Conservation (phyloP, 1,284 basidiomycete genomes). For the Coriolopsis trogii region DNA sequence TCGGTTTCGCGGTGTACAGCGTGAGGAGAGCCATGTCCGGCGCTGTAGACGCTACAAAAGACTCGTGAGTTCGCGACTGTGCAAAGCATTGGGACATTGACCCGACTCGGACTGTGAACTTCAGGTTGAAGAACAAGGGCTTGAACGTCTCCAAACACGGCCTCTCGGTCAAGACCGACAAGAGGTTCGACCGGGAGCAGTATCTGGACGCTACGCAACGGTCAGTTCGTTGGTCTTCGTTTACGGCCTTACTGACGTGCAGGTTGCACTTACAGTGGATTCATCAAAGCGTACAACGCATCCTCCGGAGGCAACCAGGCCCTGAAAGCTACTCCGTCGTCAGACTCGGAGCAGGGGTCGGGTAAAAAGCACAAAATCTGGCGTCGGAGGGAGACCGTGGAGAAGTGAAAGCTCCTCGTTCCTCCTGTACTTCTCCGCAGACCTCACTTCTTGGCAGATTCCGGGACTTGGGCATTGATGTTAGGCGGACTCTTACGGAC, state of each 20-base stretch:
- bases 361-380: too few species aligned
- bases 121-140: constrained; percentile 59
- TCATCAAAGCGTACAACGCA: constrained; percentile 25
- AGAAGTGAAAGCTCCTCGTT: too few species aligned
- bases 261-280: constrained; percentile 11
- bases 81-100: neutral
- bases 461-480: too few species aligned
- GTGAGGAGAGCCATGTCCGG: constrained; percentile 11
- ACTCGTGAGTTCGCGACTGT: constrained; percentile 20
- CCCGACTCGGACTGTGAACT: neutral
- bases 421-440: too few species aligned
- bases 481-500: too few species aligned
- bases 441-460: too few species aligned
- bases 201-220: constrained; percentile 75
- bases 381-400: neutral
- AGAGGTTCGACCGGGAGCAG: constrained; percentile 57
- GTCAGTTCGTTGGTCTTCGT: constrained; percentile 36
- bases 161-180: constrained; percentile 63
- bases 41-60: constrained; percentile 24
- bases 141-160: constrained; percentile 56
- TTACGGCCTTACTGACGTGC: neutral
- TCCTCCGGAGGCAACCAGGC: constrained; percentile 17
- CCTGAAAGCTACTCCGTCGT: too few species aligned
- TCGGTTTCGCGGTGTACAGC: constrained; percentile 16
- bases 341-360: too few species aligned